Base-by-base conservation (phyloP, 2,329 filamentous ascomycete species). In the Dactylella cylindrospora region DNA sequence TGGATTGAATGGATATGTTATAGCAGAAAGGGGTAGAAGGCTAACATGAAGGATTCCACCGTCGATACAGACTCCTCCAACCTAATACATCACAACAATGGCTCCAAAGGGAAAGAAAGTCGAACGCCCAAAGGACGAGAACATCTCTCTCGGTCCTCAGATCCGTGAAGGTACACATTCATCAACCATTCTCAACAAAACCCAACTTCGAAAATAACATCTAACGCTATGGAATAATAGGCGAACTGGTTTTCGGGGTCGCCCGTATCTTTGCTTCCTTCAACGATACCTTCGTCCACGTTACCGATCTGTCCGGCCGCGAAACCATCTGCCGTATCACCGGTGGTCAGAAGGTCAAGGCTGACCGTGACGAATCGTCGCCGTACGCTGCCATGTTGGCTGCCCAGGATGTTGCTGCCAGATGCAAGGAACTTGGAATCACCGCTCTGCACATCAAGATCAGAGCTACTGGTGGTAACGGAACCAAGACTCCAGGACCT, bases 331-430 rank as follows among this genome's bases (percentile, higher is more conserved):
- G 84, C 84, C 90, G 93, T 88, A 91, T 98, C 72, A 98, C 94
- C 73, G 93, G 94, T 81, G 94, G 94, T 76, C 98, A 98, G 93
- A 98, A 98, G 84, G 93, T 98, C 84, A 98, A 98, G 87, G 90
- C 90, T 78, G 90, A 98, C 76, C 91, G 93, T 84, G 93, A 98
- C 81, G 93, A 98, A 83, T 97, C 91, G 74, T 97, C 93, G 71
- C 93, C 93, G 73, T 98, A 98, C 84, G 93, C 93, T 74, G 93
- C 93, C 80, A 98, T 98, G 93, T 90, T 98, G 88, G 93, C 93
- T 79, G 93, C 93, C 70, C 93, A 98, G 84, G 90, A 95, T 77
- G 90, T 95, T 75, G 93, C 93, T 73, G 80, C 83, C 76, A 89
- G 93, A 79, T 93, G 88, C 80, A 86, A 87, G 78, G 84, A 88